Conservation (phyloP, 768 basidiomycete species). For the Boletus coccyginus region DNA sequence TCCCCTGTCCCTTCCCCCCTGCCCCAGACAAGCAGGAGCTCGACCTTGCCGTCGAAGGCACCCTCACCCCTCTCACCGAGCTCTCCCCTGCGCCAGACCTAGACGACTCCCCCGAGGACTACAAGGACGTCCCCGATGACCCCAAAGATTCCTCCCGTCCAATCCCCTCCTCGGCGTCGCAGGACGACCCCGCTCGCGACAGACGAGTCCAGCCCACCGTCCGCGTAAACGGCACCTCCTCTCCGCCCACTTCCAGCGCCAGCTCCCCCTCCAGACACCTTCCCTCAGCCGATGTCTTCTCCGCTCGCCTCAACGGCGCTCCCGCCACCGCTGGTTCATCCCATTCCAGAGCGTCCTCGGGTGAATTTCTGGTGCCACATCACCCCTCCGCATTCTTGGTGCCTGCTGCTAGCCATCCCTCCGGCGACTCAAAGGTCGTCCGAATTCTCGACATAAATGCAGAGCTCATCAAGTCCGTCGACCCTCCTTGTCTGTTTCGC, state of each 20-base stretch:
- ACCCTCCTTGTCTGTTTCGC: neutral
- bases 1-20: conserved; percentile 11
- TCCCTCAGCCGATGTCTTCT: conserved; percentile 18
- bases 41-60: conserved; percentile 40
- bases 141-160: conserved; percentile 15
- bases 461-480: conserved; percentile 62
- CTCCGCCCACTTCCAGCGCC: conserved; percentile 16
- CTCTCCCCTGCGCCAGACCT: conserved; percentile 65
- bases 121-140: conserved; percentile 37
- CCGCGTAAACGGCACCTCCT: conserved; percentile 23
- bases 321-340: conserved; percentile 19
- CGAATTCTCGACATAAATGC: conserved; percentile 65
- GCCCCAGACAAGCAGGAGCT: conserved; percentile 30
- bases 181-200: conserved; percentile 15
- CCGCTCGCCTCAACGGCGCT: conserved; percentile 22
- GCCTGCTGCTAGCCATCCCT: conserved; percentile 2
- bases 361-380: conserved; percentile 30
- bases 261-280: conserved; percentile 23
- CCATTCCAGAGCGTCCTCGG: conserved; percentile 27
- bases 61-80: conserved; percentile 73
- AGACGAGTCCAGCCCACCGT: conserved; percentile 17
- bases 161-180: conserved; percentile 17
- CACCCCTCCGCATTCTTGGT: conserved; percentile 25
- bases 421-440: conserved; percentile 44
- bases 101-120: conserved; percentile 38